These are phyloP conservation scores for Carex littledalei DNA, from an alignment of 176 grass and related monocot species.

Conservation along the genomic window DNA sequence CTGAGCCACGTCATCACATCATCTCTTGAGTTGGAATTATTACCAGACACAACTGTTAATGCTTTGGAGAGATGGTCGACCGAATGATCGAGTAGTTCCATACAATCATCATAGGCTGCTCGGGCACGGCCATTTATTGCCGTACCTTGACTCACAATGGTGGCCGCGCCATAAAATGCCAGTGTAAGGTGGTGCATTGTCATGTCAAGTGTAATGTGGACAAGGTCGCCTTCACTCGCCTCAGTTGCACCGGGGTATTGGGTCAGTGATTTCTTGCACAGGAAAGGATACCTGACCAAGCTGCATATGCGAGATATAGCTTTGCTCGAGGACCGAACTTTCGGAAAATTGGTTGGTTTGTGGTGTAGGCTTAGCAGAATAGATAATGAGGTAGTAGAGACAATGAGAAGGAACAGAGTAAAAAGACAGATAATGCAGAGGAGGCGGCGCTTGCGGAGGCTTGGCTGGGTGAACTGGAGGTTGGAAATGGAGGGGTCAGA, in stretches of 20 bases:
- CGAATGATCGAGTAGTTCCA: slow-evolving; percentile 49
- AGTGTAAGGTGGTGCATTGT: slow-evolving; percentile 30
- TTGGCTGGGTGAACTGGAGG: not conserved
- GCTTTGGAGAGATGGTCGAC: slow-evolving; percentile 30
- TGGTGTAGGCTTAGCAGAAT: not conserved
- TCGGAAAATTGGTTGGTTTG: not conserved
- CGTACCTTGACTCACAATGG: not conserved
- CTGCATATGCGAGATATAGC: slow-evolving; percentile 10
- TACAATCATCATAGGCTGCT: slow-evolving; percentile 51
- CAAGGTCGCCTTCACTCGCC: slow-evolving; percentile 10
- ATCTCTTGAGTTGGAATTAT: slow-evolving; percentile 2
- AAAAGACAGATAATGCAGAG: not conserved
- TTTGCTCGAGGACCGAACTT: not conserved
- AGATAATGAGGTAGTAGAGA: not conserved
- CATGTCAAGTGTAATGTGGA: slow-evolving; percentile 43
- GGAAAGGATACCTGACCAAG: not conserved
- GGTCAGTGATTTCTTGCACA: not conserved
- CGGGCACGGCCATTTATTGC: slow-evolving; percentile 18
- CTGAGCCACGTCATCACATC: slow-evolving; percentile 60
- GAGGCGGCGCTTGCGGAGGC: not conserved
- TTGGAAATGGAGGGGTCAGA: not conserved
- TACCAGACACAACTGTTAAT: slow-evolving; percentile 3
- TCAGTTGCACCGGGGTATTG: slow-evolving; percentile 10
- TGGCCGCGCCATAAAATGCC: slow-evolving; percentile 30
- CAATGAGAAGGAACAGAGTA: slow-evolving; percentile 13